Conservation (phyloP, 75 land plant species). For the Cryptomeria japonica region DNA sequence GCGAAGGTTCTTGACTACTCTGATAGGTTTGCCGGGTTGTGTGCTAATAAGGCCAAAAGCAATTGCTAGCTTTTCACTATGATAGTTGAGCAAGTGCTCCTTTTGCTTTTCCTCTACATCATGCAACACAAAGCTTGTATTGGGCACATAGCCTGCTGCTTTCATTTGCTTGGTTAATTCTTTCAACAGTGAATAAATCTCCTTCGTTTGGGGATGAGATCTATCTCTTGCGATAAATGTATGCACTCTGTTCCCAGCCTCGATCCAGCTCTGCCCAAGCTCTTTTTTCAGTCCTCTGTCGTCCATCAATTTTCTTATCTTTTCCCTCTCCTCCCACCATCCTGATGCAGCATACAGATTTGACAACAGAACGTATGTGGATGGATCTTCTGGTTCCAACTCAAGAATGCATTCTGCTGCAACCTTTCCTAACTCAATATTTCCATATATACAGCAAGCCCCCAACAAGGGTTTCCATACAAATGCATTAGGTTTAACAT, state of each 20-base stretch:
- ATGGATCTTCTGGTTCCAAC: neutral
- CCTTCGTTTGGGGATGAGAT: conserved; percentile 3
- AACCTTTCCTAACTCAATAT: conserved; percentile 15
- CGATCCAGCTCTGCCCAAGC: conserved; percentile 11
- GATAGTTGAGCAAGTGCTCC: conserved; percentile 8
- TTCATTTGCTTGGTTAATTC: conserved; percentile 10
- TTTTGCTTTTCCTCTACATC: conserved; percentile 10
- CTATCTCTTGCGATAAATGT: conserved; percentile 12
- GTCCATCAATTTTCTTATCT: conserved; percentile 6
- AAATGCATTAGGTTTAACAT: neutral
- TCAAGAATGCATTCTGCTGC: conserved; percentile 2
- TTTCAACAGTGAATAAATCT: neutral
- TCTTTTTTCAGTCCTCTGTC: neutral
- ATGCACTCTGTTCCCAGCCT: conserved; percentile 11
- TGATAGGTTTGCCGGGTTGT: neutral
- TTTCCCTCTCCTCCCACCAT: neutral
- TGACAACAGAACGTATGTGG: neutral
- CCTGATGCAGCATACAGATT: conserved; percentile 16
- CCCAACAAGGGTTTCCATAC: conserved; percentile 19
- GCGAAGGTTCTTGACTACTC: conserved; percentile 8
- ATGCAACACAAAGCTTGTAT: conserved; percentile 15
- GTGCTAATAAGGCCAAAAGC: conserved; percentile 13
- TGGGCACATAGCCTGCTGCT: conserved; percentile 14
- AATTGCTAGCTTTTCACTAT: conserved; percentile 19
- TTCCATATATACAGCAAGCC: conserved; percentile 12